Percentiles rank a stretch among this genome's conserved stretches.
These are phyloP conservation scores for Wickerhamiella infanticola DNA, from an alignment of 1,139 yeast species.

Conservation along the genomic window DNA sequence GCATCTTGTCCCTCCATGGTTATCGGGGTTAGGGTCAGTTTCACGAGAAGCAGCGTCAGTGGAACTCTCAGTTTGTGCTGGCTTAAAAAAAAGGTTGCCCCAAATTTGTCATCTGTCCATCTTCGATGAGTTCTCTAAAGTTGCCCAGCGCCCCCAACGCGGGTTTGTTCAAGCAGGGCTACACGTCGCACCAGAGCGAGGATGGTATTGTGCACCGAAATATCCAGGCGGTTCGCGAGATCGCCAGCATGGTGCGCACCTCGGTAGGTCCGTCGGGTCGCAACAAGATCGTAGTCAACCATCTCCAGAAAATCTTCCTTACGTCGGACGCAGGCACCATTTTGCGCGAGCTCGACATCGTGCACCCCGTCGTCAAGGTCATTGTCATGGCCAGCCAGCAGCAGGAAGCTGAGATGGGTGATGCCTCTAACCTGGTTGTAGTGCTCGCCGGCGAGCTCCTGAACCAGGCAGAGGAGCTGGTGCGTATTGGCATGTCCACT, in stretches of 20 bases:
- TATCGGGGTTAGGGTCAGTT: too few species aligned
- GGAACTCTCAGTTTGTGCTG: too few species aligned
- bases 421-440: conserved; percentile 55
- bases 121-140: conserved; percentile 56
- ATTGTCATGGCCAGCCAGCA: conserved; percentile 94
- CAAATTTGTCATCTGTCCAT: neutral
- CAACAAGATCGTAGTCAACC: conserved; percentile 87
- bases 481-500: conserved; percentile 47
- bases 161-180: conserved; percentile 93
- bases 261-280: conserved; percentile 97
- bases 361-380: conserved; percentile 94
- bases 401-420: conserved; percentile 77
- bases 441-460: conserved; percentile 39
- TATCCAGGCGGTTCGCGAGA: conserved; percentile 87
- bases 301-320: conserved; percentile 63
- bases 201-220: conserved; percentile 93
- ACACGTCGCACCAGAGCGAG: conserved; percentile 69
- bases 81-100: too few species aligned
- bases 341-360: conserved; percentile 81
- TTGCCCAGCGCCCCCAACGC: conserved; percentile 88
- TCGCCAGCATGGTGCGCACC: conserved; percentile 78
- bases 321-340: conserved; percentile 97
- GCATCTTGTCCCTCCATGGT: too few species aligned
- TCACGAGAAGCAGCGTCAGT: too few species aligned
- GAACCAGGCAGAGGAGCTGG: conserved; percentile 15